Conservation (phyloP, 2,329 filamentous ascomycete species). For the Canariomyces notabilis region DNA sequence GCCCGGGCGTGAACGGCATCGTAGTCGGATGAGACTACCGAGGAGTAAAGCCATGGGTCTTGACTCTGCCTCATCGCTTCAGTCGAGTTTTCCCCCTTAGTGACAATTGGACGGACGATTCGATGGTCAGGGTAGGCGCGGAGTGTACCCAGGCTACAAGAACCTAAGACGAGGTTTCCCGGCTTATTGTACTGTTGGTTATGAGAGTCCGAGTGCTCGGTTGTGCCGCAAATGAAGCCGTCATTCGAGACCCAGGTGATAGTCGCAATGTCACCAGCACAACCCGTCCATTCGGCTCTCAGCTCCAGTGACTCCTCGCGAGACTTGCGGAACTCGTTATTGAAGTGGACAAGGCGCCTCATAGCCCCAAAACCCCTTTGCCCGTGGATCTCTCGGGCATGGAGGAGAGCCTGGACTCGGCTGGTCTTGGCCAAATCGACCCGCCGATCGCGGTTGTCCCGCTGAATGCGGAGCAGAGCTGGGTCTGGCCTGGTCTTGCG, state of each 20-base stretch:
- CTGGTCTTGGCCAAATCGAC: slow-evolving; percentile 27
- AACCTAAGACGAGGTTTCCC: slow-evolving; percentile 56
- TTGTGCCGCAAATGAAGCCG: slow-evolving; percentile 58
- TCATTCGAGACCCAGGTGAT: slow-evolving; percentile 51
- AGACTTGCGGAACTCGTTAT: slow-evolving; percentile 39
- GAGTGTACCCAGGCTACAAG: slow-evolving; percentile 39
- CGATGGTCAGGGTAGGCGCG: slow-evolving; percentile 53
- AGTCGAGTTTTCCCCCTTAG: slow-evolving; percentile 50
- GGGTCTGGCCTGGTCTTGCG: slow-evolving; percentile 22
- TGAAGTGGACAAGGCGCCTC: slow-evolving; percentile 40
- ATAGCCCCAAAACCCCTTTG: slow-evolving; percentile 39
- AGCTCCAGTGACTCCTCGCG: slow-evolving; percentile 49
- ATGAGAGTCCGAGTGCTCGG: slow-evolving; percentile 56
- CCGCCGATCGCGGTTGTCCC: slow-evolving; percentile 28
- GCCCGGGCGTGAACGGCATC: slow-evolving; percentile 40
- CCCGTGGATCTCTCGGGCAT: slow-evolving; percentile 47
- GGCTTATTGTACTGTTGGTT: slow-evolving; percentile 64
- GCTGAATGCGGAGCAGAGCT: slow-evolving; percentile 29
- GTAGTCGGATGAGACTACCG: slow-evolving; percentile 58
- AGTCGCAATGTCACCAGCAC: slow-evolving; percentile 56
- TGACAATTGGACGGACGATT: slow-evolving; percentile 48
- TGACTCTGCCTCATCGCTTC: slow-evolving; percentile 54
- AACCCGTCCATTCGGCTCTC: slow-evolving; percentile 53
- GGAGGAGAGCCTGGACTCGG: slow-evolving; percentile 38
- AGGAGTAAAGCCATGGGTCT: slow-evolving; percentile 59